Evolutionary conservation across 345 rosid species (phyloP), one percentile per base, ranked within the genome.

Genomic region (Lepidium africanum): DNA sequence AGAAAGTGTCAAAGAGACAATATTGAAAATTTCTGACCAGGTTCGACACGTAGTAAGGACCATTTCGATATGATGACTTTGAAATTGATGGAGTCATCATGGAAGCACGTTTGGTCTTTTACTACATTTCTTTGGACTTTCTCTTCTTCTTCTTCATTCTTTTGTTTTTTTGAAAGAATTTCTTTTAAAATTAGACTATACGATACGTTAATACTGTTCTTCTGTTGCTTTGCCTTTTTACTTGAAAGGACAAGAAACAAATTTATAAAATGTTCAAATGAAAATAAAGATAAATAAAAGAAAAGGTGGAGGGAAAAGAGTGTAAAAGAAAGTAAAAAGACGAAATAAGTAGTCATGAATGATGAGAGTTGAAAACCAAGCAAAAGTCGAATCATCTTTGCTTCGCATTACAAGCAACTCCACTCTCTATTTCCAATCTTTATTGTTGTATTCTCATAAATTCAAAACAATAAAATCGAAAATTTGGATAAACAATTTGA

Each of bases 301-400:
- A 36, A 53, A 61, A 64, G 56, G 17, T 50, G 52, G 17, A 17
- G 49, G 46, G 69, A 68, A 61, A 30, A 54, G 51, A 64, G 60
- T 43, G 66, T 48, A 65, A 72, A 64, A 56, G 45, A 64, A 42
- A 50, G 67, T 59, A 54, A 67, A 30, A 68, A 75, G 69, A 75
- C 59, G 74, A 63, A 75, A 75, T 75, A 63, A 75, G 74, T 69
- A 69, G 65, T 62, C 60, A 16, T 65, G 56, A 69, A 75, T 75
- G 74, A 75, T 75, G 65, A 75, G 65, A 57, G 78, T 75, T 75
- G 78, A 75, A 75, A 75, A 75, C 78, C 65, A 75, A 63, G 70
- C 78, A 68, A 75, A 75, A 75, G 78, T 50, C 46, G 59, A 75
- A 62, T 68, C 65, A 68, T 52, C 23, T 61, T 68, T 74, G 78